Percentiles rank a stretch among this genome's conserved stretches.
phyloP scores from a whole-genome alignment of 176 grass and related monocot genomes.

The Zoysia japonica region DNA sequence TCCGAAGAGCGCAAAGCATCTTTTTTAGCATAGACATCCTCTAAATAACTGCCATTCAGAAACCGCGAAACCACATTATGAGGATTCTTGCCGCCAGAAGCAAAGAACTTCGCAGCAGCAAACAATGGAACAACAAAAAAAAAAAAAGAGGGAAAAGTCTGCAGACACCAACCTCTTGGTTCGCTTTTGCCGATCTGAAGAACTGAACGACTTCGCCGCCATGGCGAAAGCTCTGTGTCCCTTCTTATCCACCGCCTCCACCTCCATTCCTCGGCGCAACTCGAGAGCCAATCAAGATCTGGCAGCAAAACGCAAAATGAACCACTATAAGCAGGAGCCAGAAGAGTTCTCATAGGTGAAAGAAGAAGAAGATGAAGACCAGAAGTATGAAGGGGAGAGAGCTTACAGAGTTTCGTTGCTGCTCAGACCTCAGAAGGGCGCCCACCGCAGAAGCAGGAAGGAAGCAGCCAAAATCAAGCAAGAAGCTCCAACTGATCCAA shows the following conservation, averaged over 20 bases:
- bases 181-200: constrained; percentile 47
- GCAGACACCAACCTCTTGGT: constrained; percentile 63
- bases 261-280: constrained; percentile 45
- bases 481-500: constrained; percentile 47
- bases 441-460: constrained; percentile 13
- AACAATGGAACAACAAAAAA: neutral
- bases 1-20: constrained; percentile 44
- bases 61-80: constrained; percentile 18
- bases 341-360: constrained; percentile 10
- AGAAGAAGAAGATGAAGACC: constrained; percentile 28
- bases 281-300: constrained; percentile 37
- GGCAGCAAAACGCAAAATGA: constrained; percentile 25
- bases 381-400: constrained; percentile 8
- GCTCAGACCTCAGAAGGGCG: constrained; percentile 26
- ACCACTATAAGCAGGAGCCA: constrained; percentile 28
- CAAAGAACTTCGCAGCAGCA: constrained; percentile 21
- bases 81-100: constrained; percentile 1
- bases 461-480: constrained; percentile 32
- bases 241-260: constrained; percentile 54
- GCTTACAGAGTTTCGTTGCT: constrained; percentile 45
- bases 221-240: constrained; percentile 48
- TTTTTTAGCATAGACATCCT: constrained; percentile 45
- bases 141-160: neutral
- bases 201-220: constrained; percentile 44
- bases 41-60: constrained; percentile 64